phyloP scores from a whole-genome alignment of 2,329 filamentous ascomycete species.

The Trichoderma atroviride region DNA sequence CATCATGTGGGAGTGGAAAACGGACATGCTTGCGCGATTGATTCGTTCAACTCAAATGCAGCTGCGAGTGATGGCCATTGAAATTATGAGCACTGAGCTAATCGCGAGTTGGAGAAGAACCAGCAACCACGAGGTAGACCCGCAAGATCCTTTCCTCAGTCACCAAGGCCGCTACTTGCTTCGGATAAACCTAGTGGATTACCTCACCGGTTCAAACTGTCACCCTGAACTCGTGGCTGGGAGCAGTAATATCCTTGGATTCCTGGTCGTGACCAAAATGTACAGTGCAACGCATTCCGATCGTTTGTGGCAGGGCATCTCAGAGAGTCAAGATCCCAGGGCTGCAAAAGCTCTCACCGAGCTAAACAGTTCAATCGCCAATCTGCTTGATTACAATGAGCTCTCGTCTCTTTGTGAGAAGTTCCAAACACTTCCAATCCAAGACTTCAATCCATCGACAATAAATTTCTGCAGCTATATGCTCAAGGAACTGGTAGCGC shows the following conservation, averaged over 20 bases:
- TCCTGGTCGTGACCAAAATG: slow-evolving; percentile 76
- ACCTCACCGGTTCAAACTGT: slow-evolving; percentile 86
- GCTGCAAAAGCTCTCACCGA: slow-evolving; percentile 78
- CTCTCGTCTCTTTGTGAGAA: slow-evolving; percentile 73
- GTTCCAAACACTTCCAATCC: slow-evolving; percentile 64
- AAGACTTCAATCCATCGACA: slow-evolving; percentile 63
- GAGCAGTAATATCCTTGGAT: slow-evolving; percentile 82
- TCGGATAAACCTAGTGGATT: slow-evolving; percentile 73
- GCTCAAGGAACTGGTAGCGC: slow-evolving; percentile 52
- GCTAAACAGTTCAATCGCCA: slow-evolving; percentile 58
- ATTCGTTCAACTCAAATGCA: slow-evolving; percentile 89
- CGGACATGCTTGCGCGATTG: slow-evolving; percentile 69
- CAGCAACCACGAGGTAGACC: slow-evolving; percentile 50
- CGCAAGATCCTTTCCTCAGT: slow-evolving; percentile 55
- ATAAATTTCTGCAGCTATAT: slow-evolving; percentile 63
- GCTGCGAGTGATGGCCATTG: slow-evolving; percentile 76
- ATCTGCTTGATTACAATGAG: slow-evolving; percentile 51
- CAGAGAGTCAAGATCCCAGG: slow-evolving; percentile 78
- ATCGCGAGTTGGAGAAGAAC: slow-evolving; percentile 65
- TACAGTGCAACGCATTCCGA: slow-evolving; percentile 76
- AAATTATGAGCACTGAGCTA: slow-evolving; percentile 71
- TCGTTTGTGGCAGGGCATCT: slow-evolving; percentile 80
- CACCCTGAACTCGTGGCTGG: slow-evolving; percentile 87
- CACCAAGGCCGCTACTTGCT: slow-evolving; percentile 72
- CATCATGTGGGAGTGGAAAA: slow-evolving; percentile 67